Evolutionary conservation across 306 rosid genomes (phyloP).

Genomic region (Cicer cuneatum): DNA sequence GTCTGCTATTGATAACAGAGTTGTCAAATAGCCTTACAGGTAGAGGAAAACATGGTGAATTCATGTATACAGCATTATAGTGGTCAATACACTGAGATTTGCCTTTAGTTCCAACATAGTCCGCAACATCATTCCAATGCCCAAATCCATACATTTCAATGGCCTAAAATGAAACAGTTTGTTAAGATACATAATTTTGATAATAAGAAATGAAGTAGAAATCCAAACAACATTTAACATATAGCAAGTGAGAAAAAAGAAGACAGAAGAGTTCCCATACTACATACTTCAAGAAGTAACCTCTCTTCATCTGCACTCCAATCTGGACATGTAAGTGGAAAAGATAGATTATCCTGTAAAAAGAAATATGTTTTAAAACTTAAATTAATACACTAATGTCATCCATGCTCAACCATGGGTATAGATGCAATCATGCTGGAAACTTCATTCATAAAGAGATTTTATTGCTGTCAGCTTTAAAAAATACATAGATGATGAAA

Average conservation of each 20-base stretch:
- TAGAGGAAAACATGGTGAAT: constrained; percentile 82
- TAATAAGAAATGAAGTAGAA: constrained; percentile 21
- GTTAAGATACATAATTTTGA: constrained; percentile 27
- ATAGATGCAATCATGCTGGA: constrained; percentile 10
- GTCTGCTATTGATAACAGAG: constrained; percentile 28
- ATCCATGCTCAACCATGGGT: constrained; percentile 4
- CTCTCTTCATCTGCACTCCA: constrained; percentile 95
- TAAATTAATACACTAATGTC: constrained; percentile 21
- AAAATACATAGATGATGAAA: neutral
- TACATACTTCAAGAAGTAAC: constrained; percentile 75
- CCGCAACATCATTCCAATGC: constrained; percentile 83
- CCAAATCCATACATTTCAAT: constrained; percentile 93
- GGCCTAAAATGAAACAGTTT: constrained; percentile 55
- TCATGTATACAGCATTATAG: constrained; percentile 76
- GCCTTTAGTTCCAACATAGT: constrained; percentile 81
- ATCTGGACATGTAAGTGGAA: constrained; percentile 84
- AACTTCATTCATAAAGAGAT: constrained; percentile 21
- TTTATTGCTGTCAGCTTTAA: constrained; percentile 30
- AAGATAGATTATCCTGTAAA: constrained; percentile 81
- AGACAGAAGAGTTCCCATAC: constrained; percentile 25
- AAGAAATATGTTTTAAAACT: constrained; percentile 24
- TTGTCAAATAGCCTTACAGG: constrained; percentile 63
- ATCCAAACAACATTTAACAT: constrained; percentile 29
- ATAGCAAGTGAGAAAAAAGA: neutral
- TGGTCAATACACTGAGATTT: constrained; percentile 79